A percentile compares a stretch with the other conserved stretches of the same genome.
These are phyloP conservation scores for Hanseniaspora valbyensis DNA, from an alignment of 805 yeast species.

Conservation along the genomic window DNA sequence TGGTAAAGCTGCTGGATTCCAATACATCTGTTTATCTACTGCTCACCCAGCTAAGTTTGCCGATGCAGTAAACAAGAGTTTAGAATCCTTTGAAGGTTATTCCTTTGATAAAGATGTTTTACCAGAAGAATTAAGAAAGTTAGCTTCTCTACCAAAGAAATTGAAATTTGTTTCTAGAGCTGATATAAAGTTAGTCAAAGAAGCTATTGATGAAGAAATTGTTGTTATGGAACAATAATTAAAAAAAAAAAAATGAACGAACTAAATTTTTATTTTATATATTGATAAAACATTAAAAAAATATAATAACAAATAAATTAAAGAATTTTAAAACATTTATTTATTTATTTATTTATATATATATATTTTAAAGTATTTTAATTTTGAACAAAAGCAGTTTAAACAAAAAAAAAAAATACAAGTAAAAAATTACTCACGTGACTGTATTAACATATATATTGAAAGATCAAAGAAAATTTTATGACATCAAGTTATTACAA, in stretches of 20 bases:
- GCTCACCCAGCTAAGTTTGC: conserved; percentile 99
- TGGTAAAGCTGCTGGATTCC: conserved; percentile 32
- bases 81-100: conserved; percentile 55
- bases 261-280: neutral
- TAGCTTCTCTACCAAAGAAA: conserved; percentile 63
- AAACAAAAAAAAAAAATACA: too few relatives aligned
- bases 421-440: neutral
- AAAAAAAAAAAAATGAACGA: neutral
- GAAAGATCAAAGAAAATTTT: neutral
- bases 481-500: neutral
- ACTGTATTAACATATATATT: neutral
- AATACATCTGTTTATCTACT: conserved; percentile 72
- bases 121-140: conserved; percentile 72
- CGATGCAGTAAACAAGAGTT: conserved; percentile 82
- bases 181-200: conserved; percentile 63
- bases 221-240: conserved; percentile 36
- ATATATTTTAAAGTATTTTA: too few relatives aligned
- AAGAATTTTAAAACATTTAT: too few relatives aligned
- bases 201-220: conserved; percentile 63
- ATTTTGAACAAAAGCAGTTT: too few relatives aligned
- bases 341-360: too few relatives aligned
- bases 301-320: too few relatives aligned
- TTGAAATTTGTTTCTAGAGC: conserved; percentile 60
- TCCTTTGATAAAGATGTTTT: conserved; percentile 79
- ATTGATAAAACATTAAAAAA: neutral